Percentiles rank a stretch among this genome's conserved stretches.
Evolutionary conservation across 163 green algal species (phyloP).

Genomic region (Chloromonas sp.): DNA sequence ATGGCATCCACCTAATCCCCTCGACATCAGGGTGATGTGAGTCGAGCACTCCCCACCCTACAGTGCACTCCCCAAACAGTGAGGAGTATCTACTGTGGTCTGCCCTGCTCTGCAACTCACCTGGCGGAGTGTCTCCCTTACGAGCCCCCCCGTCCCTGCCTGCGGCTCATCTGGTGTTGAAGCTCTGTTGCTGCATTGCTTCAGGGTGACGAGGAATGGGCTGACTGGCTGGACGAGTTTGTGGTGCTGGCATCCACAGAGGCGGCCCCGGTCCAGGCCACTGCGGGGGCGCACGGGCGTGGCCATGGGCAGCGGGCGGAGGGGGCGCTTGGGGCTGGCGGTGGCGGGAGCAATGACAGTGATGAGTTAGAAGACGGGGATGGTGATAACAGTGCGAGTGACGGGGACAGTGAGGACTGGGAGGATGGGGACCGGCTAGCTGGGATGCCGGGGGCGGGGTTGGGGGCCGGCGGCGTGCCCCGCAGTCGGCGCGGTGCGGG

Average conservation of each 20-base stretch:
- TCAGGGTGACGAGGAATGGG: conserved; percentile 7
- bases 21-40: too few relatives aligned
- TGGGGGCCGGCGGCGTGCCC: conserved; percentile 8
- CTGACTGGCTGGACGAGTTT: conserved; percentile 66
- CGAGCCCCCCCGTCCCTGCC: too few relatives aligned
- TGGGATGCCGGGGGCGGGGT: neutral
- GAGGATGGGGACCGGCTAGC: conserved; percentile 12
- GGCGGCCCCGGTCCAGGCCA: neutral
- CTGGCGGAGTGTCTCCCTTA: too few relatives aligned
- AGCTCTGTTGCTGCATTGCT: too few relatives aligned
- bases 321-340: neutral
- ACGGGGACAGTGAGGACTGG: conserved; percentile 13
- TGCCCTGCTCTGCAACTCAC: too few relatives aligned
- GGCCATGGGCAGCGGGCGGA: neutral
- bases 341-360: neutral
- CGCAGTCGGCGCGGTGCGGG: conserved; percentile 5
- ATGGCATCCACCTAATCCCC: too few relatives aligned
- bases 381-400: neutral
- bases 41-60: too few relatives aligned
- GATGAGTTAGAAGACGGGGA: neutral
- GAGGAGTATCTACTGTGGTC: too few relatives aligned
- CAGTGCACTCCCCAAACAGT: too few relatives aligned
- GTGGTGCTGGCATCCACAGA: conserved; percentile 37
- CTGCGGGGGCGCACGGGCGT: neutral
- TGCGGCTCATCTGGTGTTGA: too few relatives aligned